Evolutionary conservation across 306 rosid species (phyloP).

Genomic region (Quercus bicolor): DNA sequence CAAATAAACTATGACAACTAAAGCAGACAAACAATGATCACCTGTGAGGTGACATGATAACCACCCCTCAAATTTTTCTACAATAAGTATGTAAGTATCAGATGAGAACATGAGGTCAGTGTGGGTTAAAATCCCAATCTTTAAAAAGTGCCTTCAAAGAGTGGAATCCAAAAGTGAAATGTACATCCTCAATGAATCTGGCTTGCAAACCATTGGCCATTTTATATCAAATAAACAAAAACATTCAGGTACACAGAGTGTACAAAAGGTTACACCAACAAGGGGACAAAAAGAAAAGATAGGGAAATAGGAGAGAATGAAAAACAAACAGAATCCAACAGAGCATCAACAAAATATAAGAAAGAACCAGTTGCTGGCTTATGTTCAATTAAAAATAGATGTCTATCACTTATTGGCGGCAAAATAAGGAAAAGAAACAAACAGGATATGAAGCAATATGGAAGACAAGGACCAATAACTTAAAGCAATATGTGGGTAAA

Average conservation of each 20-base stretch:
- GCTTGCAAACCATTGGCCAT: neutral
- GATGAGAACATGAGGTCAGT: neutral
- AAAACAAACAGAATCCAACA: neutral
- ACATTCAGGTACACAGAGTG: too few species aligned
- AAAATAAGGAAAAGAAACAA: neutral
- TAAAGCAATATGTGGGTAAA: conserved; percentile 3
- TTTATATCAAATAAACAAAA: neutral
- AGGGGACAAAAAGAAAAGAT: neutral
- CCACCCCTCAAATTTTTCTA: neutral
- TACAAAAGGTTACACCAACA: neutral
- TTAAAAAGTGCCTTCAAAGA: neutral
- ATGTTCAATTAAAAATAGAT: neutral
- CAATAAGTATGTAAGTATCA: neutral
- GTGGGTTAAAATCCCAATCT: neutral
- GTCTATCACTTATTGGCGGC: neutral
- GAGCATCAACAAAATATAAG: neutral
- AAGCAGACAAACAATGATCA: neutral
- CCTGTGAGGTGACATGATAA: neutral
- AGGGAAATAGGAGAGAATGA: neutral
- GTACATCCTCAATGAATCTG: neutral
- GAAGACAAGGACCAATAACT: neutral
- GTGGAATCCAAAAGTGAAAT: neutral
- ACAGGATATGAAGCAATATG: neutral
- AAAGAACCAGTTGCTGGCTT: neutral
- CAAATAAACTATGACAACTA: neutral